Base-by-base conservation (phyloP, 2,329 filamentous ascomycete species). In the Ophiostoma himal-ulmi region DNA sequence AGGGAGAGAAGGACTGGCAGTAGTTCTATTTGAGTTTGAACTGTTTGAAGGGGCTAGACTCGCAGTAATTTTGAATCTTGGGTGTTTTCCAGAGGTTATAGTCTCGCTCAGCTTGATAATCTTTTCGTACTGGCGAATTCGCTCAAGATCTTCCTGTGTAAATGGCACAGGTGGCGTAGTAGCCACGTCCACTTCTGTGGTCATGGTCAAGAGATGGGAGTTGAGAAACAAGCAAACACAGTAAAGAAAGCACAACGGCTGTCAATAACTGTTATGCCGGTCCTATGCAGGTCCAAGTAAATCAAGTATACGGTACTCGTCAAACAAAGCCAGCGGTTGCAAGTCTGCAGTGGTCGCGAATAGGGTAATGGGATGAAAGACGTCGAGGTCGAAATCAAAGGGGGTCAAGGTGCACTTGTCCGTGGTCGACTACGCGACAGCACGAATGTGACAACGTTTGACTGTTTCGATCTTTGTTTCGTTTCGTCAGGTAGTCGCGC, bases 81-180 rank as follows among this genome's bases (percentile, higher is more conserved):
- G 84, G 77, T 94, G 90, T 75, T 85, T 88, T 77, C 94, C 93
- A 78, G 91, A 87, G 77, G 95, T 83, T 75, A 98, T 86, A 75
- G 89, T 85, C 82, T 97, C 91, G 80, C 89, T 90, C 79, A 98
- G 89, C 75, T 84, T 87, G 77, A 96, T 79, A 76, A 98, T 91
- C 81, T 90, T 92, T 77, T 90, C 86, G 82, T 93, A 95, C 80
- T 94, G 88, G 76, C 83, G 80, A 68, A 90, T 80, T 77, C 90
- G 87, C 76, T 84, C 82, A 71, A 83, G 78, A 74, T 87, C 84
- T 72, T 84, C 82, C 73, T 83, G 78, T 70, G 62, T 39, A 11
- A 65, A 65, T 10, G 62, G 20, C 62, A 22, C 36, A 7, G 81
- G 78, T 48, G 78, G 73, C 65, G 75, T 71, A 75, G 41, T 30